Evolutionary conservation across 2,329 filamentous ascomycete genomes (phyloP).

Genomic region (Exophiala bonariae): DNA sequence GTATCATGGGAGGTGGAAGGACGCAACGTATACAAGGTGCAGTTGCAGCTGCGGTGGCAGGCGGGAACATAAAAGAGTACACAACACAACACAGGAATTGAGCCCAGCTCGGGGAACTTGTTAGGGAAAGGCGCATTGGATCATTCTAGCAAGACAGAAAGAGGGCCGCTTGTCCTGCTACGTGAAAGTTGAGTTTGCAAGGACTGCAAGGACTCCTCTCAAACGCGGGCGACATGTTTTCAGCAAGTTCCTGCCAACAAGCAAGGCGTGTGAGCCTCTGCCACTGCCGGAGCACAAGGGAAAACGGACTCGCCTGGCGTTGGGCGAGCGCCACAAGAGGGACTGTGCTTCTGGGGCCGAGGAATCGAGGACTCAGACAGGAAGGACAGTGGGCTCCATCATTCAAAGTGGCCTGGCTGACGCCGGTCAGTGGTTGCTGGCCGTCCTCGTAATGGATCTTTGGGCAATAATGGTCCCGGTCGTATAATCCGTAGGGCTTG

Average conservation of each 20-base stretch:
- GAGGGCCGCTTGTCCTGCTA: slow-evolving; percentile 22
- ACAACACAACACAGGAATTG: slow-evolving; percentile 19
- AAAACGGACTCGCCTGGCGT: slow-evolving; percentile 15
- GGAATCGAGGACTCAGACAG: not conserved
- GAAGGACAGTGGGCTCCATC: too few relatives aligned
- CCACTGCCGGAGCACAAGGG: slow-evolving; percentile 4
- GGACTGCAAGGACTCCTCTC: slow-evolving; percentile 20
- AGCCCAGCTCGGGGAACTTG: slow-evolving; percentile 11
- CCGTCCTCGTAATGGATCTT: not conserved
- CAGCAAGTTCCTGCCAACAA: slow-evolving; percentile 13
- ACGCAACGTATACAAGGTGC: slow-evolving; percentile 24
- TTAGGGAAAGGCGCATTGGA: slow-evolving; percentile 19
- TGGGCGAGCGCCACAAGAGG: slow-evolving; percentile 24
- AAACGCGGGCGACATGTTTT: slow-evolving; percentile 14
- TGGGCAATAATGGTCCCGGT: not conserved
- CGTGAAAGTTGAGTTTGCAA: slow-evolving; percentile 16
- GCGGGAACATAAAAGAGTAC: slow-evolving; percentile 12
- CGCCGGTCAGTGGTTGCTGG: too few relatives aligned
- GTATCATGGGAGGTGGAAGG: slow-evolving; percentile 17
- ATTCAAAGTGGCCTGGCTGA: not conserved
- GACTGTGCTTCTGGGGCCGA: slow-evolving; percentile 16
- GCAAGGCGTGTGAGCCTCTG: slow-evolving; percentile 12
- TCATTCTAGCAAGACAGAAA: slow-evolving; percentile 2
- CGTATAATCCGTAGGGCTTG: not conserved
- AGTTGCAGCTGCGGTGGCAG: slow-evolving; percentile 25